A percentile compares a stretch with the other conserved stretches of the same genome.
These are phyloP conservation scores for Arachis monticola DNA, from an alignment of 331 rosid genomes.

Conservation along the genomic window DNA sequence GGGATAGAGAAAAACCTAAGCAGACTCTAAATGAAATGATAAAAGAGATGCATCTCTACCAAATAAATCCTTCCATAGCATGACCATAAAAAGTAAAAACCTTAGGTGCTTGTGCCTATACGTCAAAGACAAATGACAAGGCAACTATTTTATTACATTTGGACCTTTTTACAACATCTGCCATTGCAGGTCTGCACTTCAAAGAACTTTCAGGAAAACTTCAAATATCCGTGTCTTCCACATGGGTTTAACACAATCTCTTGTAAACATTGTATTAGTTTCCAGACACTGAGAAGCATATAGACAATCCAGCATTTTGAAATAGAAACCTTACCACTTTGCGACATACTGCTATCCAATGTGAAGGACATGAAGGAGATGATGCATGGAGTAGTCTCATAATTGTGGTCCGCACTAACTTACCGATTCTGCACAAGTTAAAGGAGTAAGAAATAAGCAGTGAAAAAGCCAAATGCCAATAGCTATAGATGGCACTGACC, in stretches of 20 bases:
- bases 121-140: background rate
- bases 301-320: slow-evolving; percentile 21
- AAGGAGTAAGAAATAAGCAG: slow-evolving; percentile 16
- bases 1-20: no score
- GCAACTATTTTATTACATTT: background rate
- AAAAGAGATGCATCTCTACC: background rate
- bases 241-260: background rate
- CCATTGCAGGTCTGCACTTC: slow-evolving; percentile 21
- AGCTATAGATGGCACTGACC: slow-evolving; percentile 1
- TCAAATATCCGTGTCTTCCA: slow-evolving; percentile 10
- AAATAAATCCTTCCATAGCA: slow-evolving; percentile 18
- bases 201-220: slow-evolving; percentile 10
- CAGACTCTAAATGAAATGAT: no score
- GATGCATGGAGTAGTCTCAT: slow-evolving; percentile 91
- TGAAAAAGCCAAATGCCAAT: slow-evolving; percentile 28
- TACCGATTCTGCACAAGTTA: slow-evolving; percentile 70
- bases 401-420: slow-evolving; percentile 76
- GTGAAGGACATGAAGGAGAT: slow-evolving; percentile 81
- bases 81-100: background rate
- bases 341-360: slow-evolving; percentile 91
- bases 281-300: slow-evolving; percentile 28
- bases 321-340: slow-evolving; percentile 69
- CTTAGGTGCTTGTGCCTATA: background rate
- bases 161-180: slow-evolving; percentile 6
- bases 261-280: slow-evolving; percentile 4